These are phyloP conservation scores for Hanseniaspora pseudoguilliermondii DNA, from an alignment of 805 yeast species.

Conservation along the genomic window DNA sequence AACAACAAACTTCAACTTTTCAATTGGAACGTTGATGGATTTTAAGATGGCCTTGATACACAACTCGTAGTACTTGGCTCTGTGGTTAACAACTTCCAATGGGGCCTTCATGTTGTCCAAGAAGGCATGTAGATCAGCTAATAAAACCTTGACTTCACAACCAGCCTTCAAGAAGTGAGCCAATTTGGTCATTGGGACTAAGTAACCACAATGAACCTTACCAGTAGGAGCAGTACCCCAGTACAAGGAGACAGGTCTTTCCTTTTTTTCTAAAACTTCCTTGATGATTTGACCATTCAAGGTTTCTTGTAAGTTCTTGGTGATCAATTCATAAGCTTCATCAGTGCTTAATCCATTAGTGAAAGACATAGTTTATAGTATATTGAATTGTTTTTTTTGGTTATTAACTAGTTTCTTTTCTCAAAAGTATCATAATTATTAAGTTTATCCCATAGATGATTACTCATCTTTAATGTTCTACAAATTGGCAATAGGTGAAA, in stretches of 20 bases:
- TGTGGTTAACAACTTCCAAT: conserved; percentile 71
- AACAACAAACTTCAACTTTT: conserved; percentile 64
- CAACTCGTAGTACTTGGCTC: conserved; percentile 81
- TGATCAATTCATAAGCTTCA: conserved; percentile 61
- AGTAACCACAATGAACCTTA: conserved; percentile 95
- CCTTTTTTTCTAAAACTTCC: conserved; percentile 64
- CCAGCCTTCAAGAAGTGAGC: conserved; percentile 95
- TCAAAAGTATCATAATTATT: too few relatives aligned
- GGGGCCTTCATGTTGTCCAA: conserved; percentile 98
- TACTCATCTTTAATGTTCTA: too few relatives aligned
- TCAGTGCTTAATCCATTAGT: conserved; percentile 34
- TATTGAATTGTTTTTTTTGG: neutral
- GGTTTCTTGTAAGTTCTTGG: conserved; percentile 82
- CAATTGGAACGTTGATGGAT: conserved; percentile 85
- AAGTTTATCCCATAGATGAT: too few relatives aligned
- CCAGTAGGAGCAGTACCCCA: conserved; percentile 99
- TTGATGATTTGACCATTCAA: conserved; percentile 79
- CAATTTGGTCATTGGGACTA: conserved; percentile 92
- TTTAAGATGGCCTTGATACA: conserved; percentile 73
- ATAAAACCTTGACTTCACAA: conserved; percentile 76
- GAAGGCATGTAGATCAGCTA: conserved; percentile 94
- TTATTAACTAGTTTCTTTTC: neutral
- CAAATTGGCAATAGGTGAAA: too few relatives aligned
- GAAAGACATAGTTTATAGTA: conserved; percentile 1
- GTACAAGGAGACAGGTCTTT: conserved; percentile 74